Base-by-base conservation (phyloP, 495 filamentous ascomycete species). In the Patellaria atrata region DNA sequence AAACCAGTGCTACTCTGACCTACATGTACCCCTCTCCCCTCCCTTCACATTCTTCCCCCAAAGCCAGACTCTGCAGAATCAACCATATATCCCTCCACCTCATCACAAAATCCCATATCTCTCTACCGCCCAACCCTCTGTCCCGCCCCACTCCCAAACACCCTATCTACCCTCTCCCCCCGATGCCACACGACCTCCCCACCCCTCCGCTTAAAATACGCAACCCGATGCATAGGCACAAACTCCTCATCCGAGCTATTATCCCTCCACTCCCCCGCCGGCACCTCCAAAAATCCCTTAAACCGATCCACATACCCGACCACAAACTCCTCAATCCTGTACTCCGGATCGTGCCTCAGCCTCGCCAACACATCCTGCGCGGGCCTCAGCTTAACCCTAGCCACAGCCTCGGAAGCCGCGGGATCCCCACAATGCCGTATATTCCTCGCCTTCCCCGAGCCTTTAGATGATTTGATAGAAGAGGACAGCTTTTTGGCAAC, bases 191-290 rank as follows among this genome's bases (percentile, higher is more conserved):
- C 49, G 10, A 60, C 53, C 9, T 57, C 61, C 38, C 67, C 56
- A 5, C 52, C 51, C 44, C 55, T 66, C 30, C 65, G 61, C 51
- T 67, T 71, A 41, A 87, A 82, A 42, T 77, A 82, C 31, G 79
- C 33, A 30, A 87, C 75, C 3, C 82, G 66, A 56, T 87, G 82
- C 55, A 78, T 68, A 5, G 82, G 82, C 43, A 87, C 86, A 47
- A 84, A 87, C 41, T 86, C 82, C 44, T 87, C 76, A 42, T 87
- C 75, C 17, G 79, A 86, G 27, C 72, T 63, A 39, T 87, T 81
- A 13, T 57, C 68, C 56, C 77, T 80, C 80, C 82, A 87, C 20
- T 60, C 58, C 29, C 65, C 66, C 6, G 83, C 54, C 4, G 58
- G 48, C 34, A 72, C 68, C 54, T 86, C 79, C 45, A 68, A 61